A percentile compares a stretch with the other conserved stretches of the same genome.
These are phyloP conservation scores for Fusarium paranaense DNA, from an alignment of 2,329 filamentous ascomycete genomes.

Conservation along the genomic window DNA sequence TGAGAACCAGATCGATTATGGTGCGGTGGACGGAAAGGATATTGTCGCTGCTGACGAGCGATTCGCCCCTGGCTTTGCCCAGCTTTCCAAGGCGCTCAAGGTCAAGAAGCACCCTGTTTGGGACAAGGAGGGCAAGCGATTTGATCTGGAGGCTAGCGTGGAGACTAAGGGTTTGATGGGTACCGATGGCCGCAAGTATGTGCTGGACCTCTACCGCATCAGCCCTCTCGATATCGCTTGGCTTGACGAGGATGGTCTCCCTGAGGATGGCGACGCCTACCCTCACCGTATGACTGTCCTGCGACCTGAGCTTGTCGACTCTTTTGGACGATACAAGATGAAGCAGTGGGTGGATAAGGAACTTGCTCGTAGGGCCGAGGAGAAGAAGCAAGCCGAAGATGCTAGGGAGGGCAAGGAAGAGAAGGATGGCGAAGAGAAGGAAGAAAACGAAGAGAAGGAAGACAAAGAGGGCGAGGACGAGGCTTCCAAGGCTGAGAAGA, in stretches of 20 bases:
- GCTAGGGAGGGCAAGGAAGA: conserved; percentile 40
- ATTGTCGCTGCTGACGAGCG: conserved; percentile 90
- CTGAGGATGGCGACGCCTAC: conserved; percentile 68
- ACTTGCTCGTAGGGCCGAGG: conserved; percentile 69
- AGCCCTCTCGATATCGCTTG: conserved; percentile 91
- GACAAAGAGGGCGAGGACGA: conserved; percentile 49
- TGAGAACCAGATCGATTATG: conserved; percentile 99
- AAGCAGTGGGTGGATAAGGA: conserved; percentile 88
- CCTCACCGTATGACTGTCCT: conserved; percentile 97
- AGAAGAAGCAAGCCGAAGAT: conserved; percentile 43
- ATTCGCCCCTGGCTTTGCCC: conserved; percentile 86
- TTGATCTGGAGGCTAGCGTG: conserved; percentile 93
- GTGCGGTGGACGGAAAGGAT: conserved; percentile 96
- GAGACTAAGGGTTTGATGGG: conserved; percentile 98
- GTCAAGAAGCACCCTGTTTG: conserved; percentile 97
- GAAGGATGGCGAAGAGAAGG: conserved; percentile 50
- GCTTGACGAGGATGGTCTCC: conserved; percentile 79
- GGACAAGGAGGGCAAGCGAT: conserved; percentile 93
- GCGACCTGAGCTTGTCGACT: conserved; percentile 88
- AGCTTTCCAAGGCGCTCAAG: conserved; percentile 88
- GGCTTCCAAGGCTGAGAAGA: conserved; percentile 45
- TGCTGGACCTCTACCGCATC: conserved; percentile 95
- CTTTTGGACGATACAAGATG: conserved; percentile 86
- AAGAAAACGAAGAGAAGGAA: conserved; percentile 47
- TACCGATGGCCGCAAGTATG: conserved; percentile 95